Conservation (phyloP, 2,329 filamentous ascomycete species). For the Fusarium palustre region DNA sequence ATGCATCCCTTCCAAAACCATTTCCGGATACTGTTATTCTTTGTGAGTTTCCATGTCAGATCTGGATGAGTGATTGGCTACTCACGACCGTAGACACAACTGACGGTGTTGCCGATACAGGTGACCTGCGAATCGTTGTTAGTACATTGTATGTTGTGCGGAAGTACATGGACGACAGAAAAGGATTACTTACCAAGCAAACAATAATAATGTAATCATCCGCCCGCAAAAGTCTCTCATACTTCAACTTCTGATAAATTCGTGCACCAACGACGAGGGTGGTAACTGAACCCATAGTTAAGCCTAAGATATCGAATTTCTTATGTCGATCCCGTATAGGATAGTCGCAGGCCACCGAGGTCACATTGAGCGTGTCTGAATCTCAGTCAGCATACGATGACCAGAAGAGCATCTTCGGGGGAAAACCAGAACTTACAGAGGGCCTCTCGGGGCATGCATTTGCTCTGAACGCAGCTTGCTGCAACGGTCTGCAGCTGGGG, state of each 20-base stretch:
- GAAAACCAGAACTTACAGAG: neutral
- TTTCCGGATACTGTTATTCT: neutral
- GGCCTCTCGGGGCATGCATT: neutral
- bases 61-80: accelerated
- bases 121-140: neutral
- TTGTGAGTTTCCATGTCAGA: neutral
- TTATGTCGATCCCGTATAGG: conserved; percentile 5
- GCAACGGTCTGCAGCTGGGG: conserved; percentile 7
- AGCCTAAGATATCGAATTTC: neutral
- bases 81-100: conserved; percentile 11
- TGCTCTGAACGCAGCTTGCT: neutral
- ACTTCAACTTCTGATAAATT: conserved; percentile 1
- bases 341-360: conserved; percentile 6
- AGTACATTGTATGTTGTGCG: no score
- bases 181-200: neutral
- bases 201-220: neutral
- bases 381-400: neutral
- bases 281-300: neutral
- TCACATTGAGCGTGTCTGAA: neutral
- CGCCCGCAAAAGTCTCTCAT: neutral
- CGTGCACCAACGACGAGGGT: neutral
- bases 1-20: conserved; percentile 22
- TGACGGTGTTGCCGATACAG: neutral
- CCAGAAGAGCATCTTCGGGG: accelerated
- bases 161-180: no score